Base-by-base conservation (phyloP, 805 yeast genomes). In the Deakozyma indianensis region DNA sequence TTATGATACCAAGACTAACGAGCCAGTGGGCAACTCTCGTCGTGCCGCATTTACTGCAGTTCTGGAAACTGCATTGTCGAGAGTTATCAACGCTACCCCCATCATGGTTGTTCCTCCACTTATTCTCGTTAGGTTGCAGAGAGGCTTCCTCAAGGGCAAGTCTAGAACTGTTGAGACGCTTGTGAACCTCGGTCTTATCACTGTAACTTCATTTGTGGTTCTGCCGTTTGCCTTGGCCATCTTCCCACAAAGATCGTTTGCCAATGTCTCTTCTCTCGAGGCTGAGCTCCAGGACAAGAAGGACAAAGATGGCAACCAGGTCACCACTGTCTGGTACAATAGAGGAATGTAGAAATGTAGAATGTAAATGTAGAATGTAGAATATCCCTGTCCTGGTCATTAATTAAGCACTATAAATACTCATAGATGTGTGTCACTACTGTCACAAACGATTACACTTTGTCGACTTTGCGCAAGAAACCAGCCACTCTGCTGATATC, bases 61-160 rank as follows among this genome's bases (percentile, higher is more conserved):
- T 41, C 96, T 94, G 22, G 97, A 92, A 64, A 92, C 99, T 9
- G 97, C 96, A 2, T 78, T 88, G 25, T 83, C 95, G 41, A 71
- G 99, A 59, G 95, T 92, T 41, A 83, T 90, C 54, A 92, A 87
- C 56, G 96, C 97, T 16, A 83, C 98, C 0, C 99, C 99, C 18
- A 75, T 92, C 55, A 92, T 92, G 99, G 98, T 84, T 20, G 62
- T 92, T 3, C 98, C 99, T 1, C 96, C 99, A 2, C 71, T 92
- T 55, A 58, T 85, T 23, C 71, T 92, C 40, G 86, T 87, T 41
- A 75, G 71, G 60, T 68, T 92, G 51, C 96, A 92, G 65, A 74
- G 73, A 52, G 71, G 80, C 1, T 58, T 80, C 16, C 69, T 88
- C 51, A 78, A 74, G 56, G 82, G 83, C 27, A 83, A 77, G 59